Base-by-base conservation (phyloP, 768 basidiomycete species). In the Lentinula boryana region DNA sequence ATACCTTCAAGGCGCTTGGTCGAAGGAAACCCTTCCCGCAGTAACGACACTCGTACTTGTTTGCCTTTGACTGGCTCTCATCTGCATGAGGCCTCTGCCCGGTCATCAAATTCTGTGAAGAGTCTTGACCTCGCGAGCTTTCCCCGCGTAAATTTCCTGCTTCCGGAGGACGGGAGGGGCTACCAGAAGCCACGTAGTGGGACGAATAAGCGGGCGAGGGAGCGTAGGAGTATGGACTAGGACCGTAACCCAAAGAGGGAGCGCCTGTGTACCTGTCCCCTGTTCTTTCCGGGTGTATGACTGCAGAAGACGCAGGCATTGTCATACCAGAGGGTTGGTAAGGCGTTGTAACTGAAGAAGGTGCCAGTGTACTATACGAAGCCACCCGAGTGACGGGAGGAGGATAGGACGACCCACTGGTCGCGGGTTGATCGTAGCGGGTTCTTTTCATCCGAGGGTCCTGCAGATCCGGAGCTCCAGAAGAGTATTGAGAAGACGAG, bases 21-120 rank as follows among this genome's bases (percentile, higher is more conserved):
- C 82, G 75, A 62, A 78, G 82, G 69, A 84, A 84, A 21, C 79
- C 78, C 66, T 84, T 84, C 32, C 78, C 77, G 64, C 82, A 84
- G 65, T 82, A 84, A 32, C 68, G 70, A 63, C 82, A 84, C 56
- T 82, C 82, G 63, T 84, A 83, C 64, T 78, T 77, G 60, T 57
- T 58, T 40, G 50, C 36, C 44, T 50, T 27, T 23, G 53, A 43
- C 13, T 9, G 16, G 18, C 57, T 27, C 9, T 60, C 58, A 4
- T 60, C 58, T 7, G 33, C 3, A 38, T 50, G 44, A 8, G 23
- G 18, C 31, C 44, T 44, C 18, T 48, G 33, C n/a, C 44, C 46
- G n/a, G 43, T 7, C 4, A 8, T n/a, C 12, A 16, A 3, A 18
- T 46, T 57, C 31, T 16, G 5, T 10, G 36, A 16, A 48, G 8